Evolutionary conservation across 2,329 filamentous ascomycete species (phyloP).

Genomic region (Mycocentrospora acerina): DNA sequence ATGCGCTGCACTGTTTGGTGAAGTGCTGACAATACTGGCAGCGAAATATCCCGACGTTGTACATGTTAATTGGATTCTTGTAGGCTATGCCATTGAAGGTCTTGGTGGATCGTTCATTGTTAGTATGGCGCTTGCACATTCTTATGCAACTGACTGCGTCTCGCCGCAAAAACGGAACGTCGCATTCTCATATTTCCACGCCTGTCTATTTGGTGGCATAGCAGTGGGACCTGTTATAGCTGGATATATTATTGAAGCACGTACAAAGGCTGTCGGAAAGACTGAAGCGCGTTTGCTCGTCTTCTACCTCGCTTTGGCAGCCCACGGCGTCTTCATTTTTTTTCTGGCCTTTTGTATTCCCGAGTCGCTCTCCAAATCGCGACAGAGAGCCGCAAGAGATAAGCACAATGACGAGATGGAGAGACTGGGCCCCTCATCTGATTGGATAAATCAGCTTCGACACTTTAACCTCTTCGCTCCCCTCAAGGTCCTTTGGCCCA

Average conservation of each 20-base stretch:
- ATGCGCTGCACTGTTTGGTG: constrained; percentile 70
- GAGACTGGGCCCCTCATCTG: constrained; percentile 34
- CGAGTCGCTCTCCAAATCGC: constrained; percentile 76
- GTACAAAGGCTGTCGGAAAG: constrained; percentile 41
- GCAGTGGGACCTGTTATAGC: constrained; percentile 82
- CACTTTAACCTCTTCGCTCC: constrained; percentile 70
- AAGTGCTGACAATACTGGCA: constrained; percentile 76
- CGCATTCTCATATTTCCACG: constrained; percentile 86
- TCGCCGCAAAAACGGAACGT: constrained; percentile 76
- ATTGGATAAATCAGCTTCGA: constrained; percentile 49
- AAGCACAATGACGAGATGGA: constrained; percentile 57
- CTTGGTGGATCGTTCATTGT: constrained; percentile 86
- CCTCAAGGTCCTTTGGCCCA: constrained; percentile 75
- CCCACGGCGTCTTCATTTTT: constrained; percentile 72
- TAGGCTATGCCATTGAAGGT: constrained; percentile 78
- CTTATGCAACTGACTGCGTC: constrained; percentile 89
- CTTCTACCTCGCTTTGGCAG: constrained; percentile 77
- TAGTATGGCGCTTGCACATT: constrained; percentile 74
- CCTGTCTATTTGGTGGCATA: constrained; percentile 84
- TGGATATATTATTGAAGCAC: constrained; percentile 71
- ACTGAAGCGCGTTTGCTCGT: constrained; percentile 76
- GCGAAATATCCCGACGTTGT: constrained; percentile 72
- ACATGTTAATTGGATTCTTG: constrained; percentile 75
- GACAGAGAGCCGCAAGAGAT: constrained; percentile 69
- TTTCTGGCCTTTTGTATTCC: constrained; percentile 73